These are phyloP conservation scores for Nemophila menziesii DNA, from an alignment of 257 asterid species.

Conservation along the genomic window DNA sequence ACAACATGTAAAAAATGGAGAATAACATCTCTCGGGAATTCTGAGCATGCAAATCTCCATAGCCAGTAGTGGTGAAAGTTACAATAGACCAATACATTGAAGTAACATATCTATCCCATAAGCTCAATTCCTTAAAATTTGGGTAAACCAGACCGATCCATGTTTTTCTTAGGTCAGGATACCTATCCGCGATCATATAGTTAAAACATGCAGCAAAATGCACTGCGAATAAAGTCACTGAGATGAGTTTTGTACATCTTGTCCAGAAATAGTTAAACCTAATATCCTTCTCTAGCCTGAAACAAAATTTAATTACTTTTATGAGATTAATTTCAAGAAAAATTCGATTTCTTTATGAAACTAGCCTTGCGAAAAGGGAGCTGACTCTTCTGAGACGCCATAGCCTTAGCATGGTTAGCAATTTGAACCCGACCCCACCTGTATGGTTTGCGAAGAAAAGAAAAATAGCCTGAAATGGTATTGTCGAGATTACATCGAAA, in stretches of 20 bases:
- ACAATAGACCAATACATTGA: constrained; percentile 90
- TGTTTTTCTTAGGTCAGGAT: constrained; percentile 45
- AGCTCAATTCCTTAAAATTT: constrained; percentile 42
- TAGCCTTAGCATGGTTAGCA: constrained; percentile 84
- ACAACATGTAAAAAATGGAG: constrained; percentile 76
- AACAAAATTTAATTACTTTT: not conserved
- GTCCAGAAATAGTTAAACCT: constrained; percentile 86
- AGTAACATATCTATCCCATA: constrained; percentile 78
- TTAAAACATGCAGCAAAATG: constrained; percentile 93
- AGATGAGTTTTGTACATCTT: constrained; percentile 72
- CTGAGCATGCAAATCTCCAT: constrained; percentile 89
- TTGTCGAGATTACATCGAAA: constrained; percentile 57
- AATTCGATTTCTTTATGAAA: no score
- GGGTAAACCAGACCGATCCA: constrained; percentile 78
- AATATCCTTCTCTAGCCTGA: constrained; percentile 84
- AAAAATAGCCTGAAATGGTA: constrained; percentile 82
- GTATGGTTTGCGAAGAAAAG: constrained; percentile 47
- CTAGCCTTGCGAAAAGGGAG: constrained; percentile 58
- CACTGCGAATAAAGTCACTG: constrained; percentile 94
- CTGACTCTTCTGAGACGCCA: constrained; percentile 92
- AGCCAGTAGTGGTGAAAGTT: constrained; percentile 88
- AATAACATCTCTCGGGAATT: constrained; percentile 84
- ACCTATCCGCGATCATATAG: constrained; percentile 67
- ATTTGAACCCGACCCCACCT: no score
- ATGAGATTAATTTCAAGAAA: constrained; percentile 1